A percentile compares a stretch with the other conserved stretches of the same genome.
These are phyloP conservation scores for Trichosporon ovoides DNA, from an alignment of 1,284 basidiomycete genomes.

Conservation along the genomic window DNA sequence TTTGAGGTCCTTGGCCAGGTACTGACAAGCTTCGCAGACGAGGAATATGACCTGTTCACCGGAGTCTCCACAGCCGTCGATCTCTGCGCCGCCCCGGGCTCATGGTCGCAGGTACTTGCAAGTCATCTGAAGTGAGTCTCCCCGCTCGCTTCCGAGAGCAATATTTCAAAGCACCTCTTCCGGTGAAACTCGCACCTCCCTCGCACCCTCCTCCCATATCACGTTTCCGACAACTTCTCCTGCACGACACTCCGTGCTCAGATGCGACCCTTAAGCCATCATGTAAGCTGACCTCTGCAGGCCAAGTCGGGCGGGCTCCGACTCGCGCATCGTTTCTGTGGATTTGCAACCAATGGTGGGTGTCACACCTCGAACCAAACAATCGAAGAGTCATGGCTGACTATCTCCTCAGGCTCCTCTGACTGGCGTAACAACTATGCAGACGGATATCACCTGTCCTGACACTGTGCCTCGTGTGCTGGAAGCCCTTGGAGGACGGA, in stretches of 20 bases:
- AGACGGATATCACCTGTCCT: constrained; percentile 56
- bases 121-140: constrained; percentile 44
- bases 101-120: constrained; percentile 45
- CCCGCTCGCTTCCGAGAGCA: too few relatives aligned
- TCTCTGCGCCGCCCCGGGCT: constrained; percentile 57
- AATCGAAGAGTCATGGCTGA: background rate
- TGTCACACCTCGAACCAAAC: background rate
- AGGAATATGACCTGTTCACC: constrained; percentile 54
- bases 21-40: constrained; percentile 39
- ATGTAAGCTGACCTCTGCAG: background rate
- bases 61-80: constrained; percentile 53
- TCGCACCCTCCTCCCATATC: background rate
- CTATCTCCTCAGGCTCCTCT: constrained; percentile 50
- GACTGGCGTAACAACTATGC: constrained; percentile 53
- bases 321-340: constrained; percentile 52
- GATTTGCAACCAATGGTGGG: constrained; percentile 57
- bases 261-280: background rate
- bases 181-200: constrained; percentile 1
- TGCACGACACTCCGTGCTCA: constrained; percentile 2
- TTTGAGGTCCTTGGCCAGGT: background rate
- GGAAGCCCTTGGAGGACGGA: constrained; percentile 51
- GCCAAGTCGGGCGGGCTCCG: constrained; percentile 5
- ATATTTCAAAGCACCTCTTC: too few relatives aligned
- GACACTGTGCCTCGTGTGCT: constrained; percentile 53
- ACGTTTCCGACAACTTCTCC: too few relatives aligned